Conservation (phyloP, 2,329 filamentous ascomycete species). For the Stachybotrys elegans region DNA sequence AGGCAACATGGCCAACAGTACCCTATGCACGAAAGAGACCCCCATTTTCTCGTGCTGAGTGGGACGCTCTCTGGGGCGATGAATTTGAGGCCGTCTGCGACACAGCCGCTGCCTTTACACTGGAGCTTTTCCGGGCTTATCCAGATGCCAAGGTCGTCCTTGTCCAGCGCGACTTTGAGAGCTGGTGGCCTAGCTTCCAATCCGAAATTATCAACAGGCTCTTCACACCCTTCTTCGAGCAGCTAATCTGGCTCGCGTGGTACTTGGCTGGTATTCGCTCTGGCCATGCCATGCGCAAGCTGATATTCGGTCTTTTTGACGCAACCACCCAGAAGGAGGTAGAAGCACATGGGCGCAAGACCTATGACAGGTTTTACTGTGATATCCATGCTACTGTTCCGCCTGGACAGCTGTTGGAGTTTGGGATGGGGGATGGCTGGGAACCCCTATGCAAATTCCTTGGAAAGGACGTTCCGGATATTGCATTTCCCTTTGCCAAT, state of each 20-base stretch:
- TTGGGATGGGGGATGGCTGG: slow-evolving; percentile 33
- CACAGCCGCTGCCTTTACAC: background rate
- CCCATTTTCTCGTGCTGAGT: background rate
- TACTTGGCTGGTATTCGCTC: slow-evolving; percentile 20
- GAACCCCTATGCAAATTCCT: slow-evolving; percentile 35
- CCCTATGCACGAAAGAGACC: background rate
- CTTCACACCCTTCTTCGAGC: slow-evolving; percentile 16
- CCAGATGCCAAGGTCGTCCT: slow-evolving; percentile 33
- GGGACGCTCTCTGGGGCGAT: background rate
- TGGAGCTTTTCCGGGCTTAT: slow-evolving; percentile 10
- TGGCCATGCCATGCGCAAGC: background rate
- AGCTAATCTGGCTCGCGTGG: slow-evolving; percentile 23
- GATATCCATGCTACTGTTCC: slow-evolving; percentile 29
- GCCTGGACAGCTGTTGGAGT: slow-evolving; percentile 30
- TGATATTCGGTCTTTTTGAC: background rate
- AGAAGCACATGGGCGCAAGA: background rate
- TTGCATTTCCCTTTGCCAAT: slow-evolving; percentile 14
- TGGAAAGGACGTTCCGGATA: slow-evolving; percentile 12
- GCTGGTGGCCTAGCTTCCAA: slow-evolving; percentile 27
- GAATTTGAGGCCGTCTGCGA: background rate
- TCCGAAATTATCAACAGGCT: slow-evolving; percentile 16
- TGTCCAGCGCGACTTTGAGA: slow-evolving; percentile 31
- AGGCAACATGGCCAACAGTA: background rate
- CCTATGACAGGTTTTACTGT: slow-evolving; percentile 28
- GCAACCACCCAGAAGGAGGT: background rate